Percentiles rank a stretch among this genome's conserved stretches.
These are phyloP conservation scores for Cytospora piceicola DNA, from an alignment of 2,329 filamentous ascomycete species.

Conservation along the genomic window DNA sequence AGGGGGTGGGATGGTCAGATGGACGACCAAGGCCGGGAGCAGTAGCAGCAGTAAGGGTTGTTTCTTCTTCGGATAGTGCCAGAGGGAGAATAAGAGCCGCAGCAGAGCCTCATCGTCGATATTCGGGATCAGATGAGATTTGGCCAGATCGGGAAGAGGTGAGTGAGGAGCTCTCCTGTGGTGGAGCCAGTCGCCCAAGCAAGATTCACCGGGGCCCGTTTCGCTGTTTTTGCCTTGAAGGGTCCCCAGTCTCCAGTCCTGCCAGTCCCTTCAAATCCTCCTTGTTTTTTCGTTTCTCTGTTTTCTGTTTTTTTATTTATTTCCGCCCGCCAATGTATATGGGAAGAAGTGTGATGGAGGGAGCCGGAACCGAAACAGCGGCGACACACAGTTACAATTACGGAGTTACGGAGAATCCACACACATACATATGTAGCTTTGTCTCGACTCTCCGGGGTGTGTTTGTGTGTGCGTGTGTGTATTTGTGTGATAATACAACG, in stretches of 20 bases:
- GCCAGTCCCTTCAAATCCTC: background rate
- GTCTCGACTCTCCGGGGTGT: background rate
- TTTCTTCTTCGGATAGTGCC: slow-evolving; percentile 17
- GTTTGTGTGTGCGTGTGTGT: too few species aligned
- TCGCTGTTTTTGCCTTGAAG: slow-evolving; percentile 9
- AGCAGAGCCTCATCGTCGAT: slow-evolving; percentile 27
- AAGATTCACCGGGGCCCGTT: slow-evolving; percentile 22
- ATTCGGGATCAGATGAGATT: slow-evolving; percentile 24
- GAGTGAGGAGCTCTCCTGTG: slow-evolving; percentile 18
- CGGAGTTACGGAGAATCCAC: background rate
- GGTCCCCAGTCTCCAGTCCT: background rate
- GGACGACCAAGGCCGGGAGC: background rate
- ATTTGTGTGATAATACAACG: too few species aligned
- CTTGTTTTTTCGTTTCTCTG: background rate
- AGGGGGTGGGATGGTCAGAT: background rate
- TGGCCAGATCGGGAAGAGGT: slow-evolving; percentile 28
- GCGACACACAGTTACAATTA: background rate
- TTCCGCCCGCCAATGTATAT: slow-evolving; percentile 12
- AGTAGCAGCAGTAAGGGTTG: background rate
- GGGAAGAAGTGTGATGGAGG: background rate
- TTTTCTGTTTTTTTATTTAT: slow-evolving; percentile 14
- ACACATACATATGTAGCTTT: background rate
- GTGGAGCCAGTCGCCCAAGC: slow-evolving; percentile 19
- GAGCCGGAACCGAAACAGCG: background rate
- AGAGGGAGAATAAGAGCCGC: slow-evolving; percentile 19